Evolutionary conservation across 1,139 yeast genomes (phyloP), one percentile per base, ranked within the genome.

Genomic region (Trichomonascaceae sp.): DNA sequence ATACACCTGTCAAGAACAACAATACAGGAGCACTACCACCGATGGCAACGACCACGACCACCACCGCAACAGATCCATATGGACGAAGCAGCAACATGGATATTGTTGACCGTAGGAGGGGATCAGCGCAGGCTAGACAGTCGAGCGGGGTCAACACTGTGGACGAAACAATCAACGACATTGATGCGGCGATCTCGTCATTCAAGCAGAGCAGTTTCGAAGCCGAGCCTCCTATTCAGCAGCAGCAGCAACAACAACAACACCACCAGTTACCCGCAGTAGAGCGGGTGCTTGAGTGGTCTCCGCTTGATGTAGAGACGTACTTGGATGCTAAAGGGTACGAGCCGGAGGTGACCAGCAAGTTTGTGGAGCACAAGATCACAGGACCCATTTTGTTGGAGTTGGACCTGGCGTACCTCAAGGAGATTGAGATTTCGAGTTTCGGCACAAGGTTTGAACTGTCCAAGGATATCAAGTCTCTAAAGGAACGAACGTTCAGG

Each of bases 381-480:
- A 77, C 89, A 1, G 98, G 98, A 13, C 64, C 73, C 3, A 87
- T 89, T 34, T 60, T 89, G 33, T 64, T 89, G 37, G 94, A 87
- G 54, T 66, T 92, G 44, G 96, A 87, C 50, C 66, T 87, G 44
- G 71, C 84, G 1, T 81, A 81, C 49, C 66, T 89, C 49, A 89
- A 89, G 53, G 98, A 89, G 56, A 64, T 89, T 39, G 98, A 87
- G 42, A 89, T 89, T 35, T 69, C 75, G 36, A 81, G 94, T 3
- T 89, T 89, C 62, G 99, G 99, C 16, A 87, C 96, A 1, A 67
- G 99, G 40, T 89, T 85, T 58, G 95, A 87, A 56, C 72, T 92
- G 29, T 76, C 76, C 54, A 84, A 84, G 52, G 94, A 82, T 53
- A 87, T 89, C 48, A 93, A 82, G 54, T 70, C 74, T 30, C 66